Evolutionary conservation across 2,329 filamentous ascomycete genomes (phyloP).

Genomic region (Microcera coccophila): DNA sequence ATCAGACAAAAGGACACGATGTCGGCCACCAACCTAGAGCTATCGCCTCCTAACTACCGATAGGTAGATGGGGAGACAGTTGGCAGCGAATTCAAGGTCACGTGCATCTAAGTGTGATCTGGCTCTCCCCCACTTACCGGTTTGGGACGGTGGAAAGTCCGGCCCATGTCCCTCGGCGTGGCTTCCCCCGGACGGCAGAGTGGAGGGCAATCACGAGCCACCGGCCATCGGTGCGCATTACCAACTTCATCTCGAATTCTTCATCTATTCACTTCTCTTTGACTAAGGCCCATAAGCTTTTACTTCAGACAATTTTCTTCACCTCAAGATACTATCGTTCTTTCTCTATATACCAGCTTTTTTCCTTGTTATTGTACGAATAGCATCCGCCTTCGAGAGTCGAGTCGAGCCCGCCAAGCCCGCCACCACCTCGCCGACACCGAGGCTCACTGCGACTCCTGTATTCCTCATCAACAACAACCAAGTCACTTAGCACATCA

Average conservation of each 20-base stretch:
- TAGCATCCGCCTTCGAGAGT: no score
- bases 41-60: slow-evolving; percentile 5
- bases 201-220: slow-evolving; percentile 25
- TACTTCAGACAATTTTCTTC: no score
- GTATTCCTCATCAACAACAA: not conserved
- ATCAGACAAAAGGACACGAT: slow-evolving; percentile 27
- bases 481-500: no score
- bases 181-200: slow-evolving; percentile 24
- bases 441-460: slow-evolving; percentile 17
- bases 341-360: not conserved
- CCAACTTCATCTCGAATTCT: not conserved
- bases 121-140: slow-evolving; percentile 20
- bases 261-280: not conserved
- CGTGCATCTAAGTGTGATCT: slow-evolving; percentile 13
- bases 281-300: no score
- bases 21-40: slow-evolving; percentile 24
- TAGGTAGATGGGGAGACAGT: slow-evolving; percentile 26
- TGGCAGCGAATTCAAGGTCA: slow-evolving; percentile 19
- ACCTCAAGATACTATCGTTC: not conserved
- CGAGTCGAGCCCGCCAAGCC: not conserved
- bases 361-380: not conserved
- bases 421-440: slow-evolving; percentile 1
- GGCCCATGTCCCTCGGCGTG: slow-evolving; percentile 6
- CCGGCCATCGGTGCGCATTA: slow-evolving; percentile 1
- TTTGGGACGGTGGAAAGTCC: slow-evolving; percentile 5